Conservation (phyloP, 257 asterid species). For the Striga asiatica region DNA sequence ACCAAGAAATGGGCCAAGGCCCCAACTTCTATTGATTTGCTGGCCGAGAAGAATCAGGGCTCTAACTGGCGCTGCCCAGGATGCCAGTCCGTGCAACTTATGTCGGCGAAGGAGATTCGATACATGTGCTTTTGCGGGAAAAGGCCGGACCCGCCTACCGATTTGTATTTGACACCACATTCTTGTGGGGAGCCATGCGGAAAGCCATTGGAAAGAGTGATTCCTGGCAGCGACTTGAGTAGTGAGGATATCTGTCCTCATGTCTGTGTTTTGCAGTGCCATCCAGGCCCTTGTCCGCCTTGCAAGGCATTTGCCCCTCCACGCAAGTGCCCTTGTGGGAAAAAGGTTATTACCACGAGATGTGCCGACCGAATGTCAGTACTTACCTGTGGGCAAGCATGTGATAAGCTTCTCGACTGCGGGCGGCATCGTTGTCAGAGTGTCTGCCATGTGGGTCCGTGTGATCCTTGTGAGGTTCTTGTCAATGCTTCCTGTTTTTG, state of each 20-base stretch:
- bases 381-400: conserved; percentile 77
- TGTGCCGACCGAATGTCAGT: conserved; percentile 82
- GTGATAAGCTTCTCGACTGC: conserved; percentile 83
- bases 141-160: conserved; percentile 85
- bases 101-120: conserved; percentile 66
- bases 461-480: conserved; percentile 67
- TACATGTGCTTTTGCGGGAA: conserved; percentile 84
- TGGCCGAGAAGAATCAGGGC: conserved; percentile 77
- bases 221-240: conserved; percentile 44
- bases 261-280: conserved; percentile 90
- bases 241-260: conserved; percentile 88
- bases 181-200: conserved; percentile 99
- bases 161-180: conserved; percentile 90
- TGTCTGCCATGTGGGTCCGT: conserved; percentile 80
- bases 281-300: conserved; percentile 99
- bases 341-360: conserved; percentile 73
- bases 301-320: conserved; percentile 98
- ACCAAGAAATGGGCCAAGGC: conserved; percentile 97
- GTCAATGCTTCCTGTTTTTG: conserved; percentile 85
- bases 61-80: conserved; percentile 99
- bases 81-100: conserved; percentile 88
- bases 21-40: conserved; percentile 78
- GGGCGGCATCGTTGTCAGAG: conserved; percentile 68
- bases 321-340: conserved; percentile 78
- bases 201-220: conserved; percentile 65